Conservation (phyloP, 2,329 filamentous ascomycete genomes). For the Colletotrichum tofieldiae region DNA sequence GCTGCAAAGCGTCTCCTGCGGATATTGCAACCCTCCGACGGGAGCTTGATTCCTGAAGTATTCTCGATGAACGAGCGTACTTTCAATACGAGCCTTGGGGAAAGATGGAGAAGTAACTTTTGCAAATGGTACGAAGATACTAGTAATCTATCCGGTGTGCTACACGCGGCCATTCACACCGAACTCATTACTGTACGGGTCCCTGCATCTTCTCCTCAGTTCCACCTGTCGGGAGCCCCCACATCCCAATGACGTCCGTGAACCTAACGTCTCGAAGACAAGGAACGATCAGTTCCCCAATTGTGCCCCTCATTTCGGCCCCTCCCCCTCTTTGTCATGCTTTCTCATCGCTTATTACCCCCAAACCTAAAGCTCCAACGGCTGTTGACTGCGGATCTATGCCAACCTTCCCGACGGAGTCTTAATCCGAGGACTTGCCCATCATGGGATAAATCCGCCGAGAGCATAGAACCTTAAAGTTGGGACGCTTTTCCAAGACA, state of each 20-base stretch:
- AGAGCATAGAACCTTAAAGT: not conserved
- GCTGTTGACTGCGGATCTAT: conserved; percentile 21
- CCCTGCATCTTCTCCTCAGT: not conserved
- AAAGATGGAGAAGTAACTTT: no score
- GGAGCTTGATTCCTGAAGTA: no score
- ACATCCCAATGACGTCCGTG: conserved; percentile 30
- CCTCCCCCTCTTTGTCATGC: conserved; percentile 41
- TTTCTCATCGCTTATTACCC: conserved; percentile 41
- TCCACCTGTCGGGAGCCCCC: conserved; percentile 1
- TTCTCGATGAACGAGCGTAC: no score
- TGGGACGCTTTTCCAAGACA: not conserved
- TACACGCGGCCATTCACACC: conserved; percentile 24
- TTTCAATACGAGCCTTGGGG: no score
- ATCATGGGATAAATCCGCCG: not conserved
- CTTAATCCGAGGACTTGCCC: not conserved
- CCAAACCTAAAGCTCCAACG: conserved; percentile 22
- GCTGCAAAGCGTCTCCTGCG: no score
- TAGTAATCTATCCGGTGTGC: not conserved
- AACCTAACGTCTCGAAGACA: not conserved
- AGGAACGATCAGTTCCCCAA: conserved; percentile 1
- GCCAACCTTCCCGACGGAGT: not conserved
- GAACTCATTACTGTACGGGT: not conserved
- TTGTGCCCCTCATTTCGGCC: conserved; percentile 20
- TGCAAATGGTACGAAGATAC: no score
- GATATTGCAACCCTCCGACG: no score